Evolutionary conservation across 257 asterid genomes (phyloP).

Genomic region (Capsicum rhomboideum): DNA sequence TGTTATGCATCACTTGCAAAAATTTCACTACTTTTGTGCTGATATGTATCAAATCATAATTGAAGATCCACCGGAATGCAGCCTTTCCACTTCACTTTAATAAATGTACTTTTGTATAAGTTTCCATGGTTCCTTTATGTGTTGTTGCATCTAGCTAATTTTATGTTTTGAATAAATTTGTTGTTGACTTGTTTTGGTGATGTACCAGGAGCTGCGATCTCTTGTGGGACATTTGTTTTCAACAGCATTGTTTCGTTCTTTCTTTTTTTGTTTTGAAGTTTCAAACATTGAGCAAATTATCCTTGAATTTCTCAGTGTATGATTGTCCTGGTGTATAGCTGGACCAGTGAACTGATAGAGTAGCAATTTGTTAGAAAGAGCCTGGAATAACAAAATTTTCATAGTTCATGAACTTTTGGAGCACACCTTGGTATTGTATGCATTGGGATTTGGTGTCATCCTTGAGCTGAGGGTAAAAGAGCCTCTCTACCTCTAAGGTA

Average conservation of each 20-base stretch:
- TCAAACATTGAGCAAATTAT: neutral
- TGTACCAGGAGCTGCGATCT: neutral
- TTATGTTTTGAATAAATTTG: neutral
- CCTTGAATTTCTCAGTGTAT: neutral
- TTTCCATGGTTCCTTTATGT: neutral
- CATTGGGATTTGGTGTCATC: neutral
- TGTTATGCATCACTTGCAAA: no score
- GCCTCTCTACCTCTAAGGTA: no score
- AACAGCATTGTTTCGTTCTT: neutral
- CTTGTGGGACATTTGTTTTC: neutral
- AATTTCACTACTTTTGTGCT: no score
- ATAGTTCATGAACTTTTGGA: neutral
- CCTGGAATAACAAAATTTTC: neutral
- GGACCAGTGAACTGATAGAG: neutral
- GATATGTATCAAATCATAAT: neutral
- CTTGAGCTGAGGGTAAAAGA: neutral
- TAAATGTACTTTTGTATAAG: neutral
- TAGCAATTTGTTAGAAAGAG: neutral
- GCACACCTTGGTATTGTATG: neutral
- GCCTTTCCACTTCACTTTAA: neutral
- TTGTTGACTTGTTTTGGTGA: no score
- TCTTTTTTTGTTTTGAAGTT: neutral
- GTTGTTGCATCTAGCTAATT: neutral
- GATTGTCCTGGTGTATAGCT: neutral
- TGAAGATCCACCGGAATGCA: neutral